These are phyloP conservation scores for Rhodamnia rubescens DNA, from an alignment of 345 rosid species.

Conservation along the genomic window DNA sequence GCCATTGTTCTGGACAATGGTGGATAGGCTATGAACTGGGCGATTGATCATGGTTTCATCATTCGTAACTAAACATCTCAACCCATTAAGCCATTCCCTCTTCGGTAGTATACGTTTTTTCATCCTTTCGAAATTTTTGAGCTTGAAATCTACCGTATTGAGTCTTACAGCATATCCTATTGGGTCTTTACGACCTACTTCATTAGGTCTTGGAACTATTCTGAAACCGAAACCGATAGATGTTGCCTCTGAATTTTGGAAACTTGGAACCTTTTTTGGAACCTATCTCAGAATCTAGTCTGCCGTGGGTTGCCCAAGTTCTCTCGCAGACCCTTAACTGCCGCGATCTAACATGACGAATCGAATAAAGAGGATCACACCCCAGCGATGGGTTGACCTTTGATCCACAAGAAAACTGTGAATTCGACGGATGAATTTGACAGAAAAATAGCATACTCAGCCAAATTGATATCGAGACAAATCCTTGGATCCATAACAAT, in stretches of 20 bases:
- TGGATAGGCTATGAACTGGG: constrained; percentile 68
- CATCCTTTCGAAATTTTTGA: background rate
- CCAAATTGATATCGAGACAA: background rate
- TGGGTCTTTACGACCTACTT: background rate
- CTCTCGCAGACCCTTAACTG: background rate
- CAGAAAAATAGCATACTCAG: background rate
- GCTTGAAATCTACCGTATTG: background rate
- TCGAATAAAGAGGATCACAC: background rate
- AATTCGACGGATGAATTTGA: background rate
- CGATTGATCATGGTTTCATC: constrained; percentile 57
- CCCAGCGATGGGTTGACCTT: background rate
- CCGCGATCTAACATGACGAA: background rate
- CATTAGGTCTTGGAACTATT: background rate
- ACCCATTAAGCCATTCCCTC: no score
- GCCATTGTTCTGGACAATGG: constrained; percentile 55
- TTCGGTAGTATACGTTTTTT: background rate
- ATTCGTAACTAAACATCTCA: no score
- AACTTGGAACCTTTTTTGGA: background rate
- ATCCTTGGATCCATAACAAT: background rate
- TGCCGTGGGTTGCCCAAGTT: background rate
- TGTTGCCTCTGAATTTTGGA: background rate
- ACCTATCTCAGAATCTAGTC: background rate
- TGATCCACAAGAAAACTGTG: background rate
- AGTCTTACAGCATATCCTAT: background rate
- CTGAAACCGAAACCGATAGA: background rate